Base-by-base conservation (phyloP, 441 rosid species). In the Breynia disticha region DNA sequence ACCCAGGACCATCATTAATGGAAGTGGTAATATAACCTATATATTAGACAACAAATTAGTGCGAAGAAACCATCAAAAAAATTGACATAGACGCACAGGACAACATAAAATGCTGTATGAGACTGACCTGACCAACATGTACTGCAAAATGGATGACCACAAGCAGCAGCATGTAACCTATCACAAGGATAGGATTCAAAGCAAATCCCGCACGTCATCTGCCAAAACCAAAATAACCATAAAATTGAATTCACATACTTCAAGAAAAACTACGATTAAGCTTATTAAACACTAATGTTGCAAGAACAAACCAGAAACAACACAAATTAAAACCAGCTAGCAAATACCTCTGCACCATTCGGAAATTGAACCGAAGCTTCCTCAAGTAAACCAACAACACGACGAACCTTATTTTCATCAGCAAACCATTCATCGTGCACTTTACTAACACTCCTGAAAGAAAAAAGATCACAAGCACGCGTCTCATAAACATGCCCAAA, bases 391-490 rank as follows among this genome's bases (percentile, higher is more conserved):
- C 98, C 98, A 69, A 93, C 93, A 52, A 71, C 66, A 47, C 57
- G 76, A 6, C 98, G 79, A 11, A 91, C 94, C 51, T 70, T 70
- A 37, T 82, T 90, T 75, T 93, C 98, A 37, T 93, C 78, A 1
- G 85, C 84, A 72, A 93, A 93, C 98, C 98, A 93, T 60, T 76
- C 98, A 70, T 93, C 97, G 53, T 84, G 85, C 67, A 93, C 97
- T 76, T 76, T 80, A 63, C 86, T 72, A 22, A 88, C 97, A 60
- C 83, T 81, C 98, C 98, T 93, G 78, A 59, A 54, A 60, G 19
- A 21, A 0, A 8, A 46, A 45, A 21, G 8, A 50, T 35, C 7
- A 8, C 48, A n/a, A 51, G 1, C 16, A 49, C 12, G 39, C 37
- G 19, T 11, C 32, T 7, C 13, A 38, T 16, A 46, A 43, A n/a